Evolutionary conservation across 331 rosid genomes (phyloP).

Genomic region (Rosa hybrid): DNA sequence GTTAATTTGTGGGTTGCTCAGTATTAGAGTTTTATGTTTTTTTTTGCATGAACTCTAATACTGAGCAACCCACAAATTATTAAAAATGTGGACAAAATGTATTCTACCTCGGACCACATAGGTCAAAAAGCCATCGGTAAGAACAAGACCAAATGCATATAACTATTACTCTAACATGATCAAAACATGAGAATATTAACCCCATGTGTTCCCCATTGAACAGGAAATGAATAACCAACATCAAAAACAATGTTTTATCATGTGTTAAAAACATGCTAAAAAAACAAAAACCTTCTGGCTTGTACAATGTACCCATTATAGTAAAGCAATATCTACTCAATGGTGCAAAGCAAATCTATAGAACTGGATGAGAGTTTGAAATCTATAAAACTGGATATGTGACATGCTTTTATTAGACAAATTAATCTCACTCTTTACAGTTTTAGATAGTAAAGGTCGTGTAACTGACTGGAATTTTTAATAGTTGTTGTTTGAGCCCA

Average conservation of each 20-base stretch:
- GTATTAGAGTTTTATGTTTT: no score
- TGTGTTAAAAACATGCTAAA: not conserved
- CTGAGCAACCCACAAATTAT: no score
- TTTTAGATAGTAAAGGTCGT: not conserved
- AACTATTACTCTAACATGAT: not conserved
- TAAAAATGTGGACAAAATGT: not conserved
- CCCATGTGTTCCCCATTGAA: constrained; percentile 7
- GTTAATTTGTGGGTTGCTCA: no score
- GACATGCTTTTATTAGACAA: constrained; percentile 5
- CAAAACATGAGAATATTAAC: not conserved
- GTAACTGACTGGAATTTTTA: not conserved
- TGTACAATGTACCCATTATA: not conserved
- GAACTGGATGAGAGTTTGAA: not conserved
- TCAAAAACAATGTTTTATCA: not conserved
- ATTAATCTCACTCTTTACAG: not conserved
- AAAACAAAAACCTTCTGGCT: not conserved
- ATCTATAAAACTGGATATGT: not conserved
- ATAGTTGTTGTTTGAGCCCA: no score
- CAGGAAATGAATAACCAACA: not conserved
- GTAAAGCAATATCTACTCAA: not conserved
- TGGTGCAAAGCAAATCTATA: not conserved
- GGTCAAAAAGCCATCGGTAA: not conserved
- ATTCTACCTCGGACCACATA: not conserved
- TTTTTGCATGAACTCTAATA: no score
- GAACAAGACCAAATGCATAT: not conserved